These are phyloP conservation scores for Tetracentron sinense DNA, from an alignment of 164 flowering plant genomes.

Conservation along the genomic window DNA sequence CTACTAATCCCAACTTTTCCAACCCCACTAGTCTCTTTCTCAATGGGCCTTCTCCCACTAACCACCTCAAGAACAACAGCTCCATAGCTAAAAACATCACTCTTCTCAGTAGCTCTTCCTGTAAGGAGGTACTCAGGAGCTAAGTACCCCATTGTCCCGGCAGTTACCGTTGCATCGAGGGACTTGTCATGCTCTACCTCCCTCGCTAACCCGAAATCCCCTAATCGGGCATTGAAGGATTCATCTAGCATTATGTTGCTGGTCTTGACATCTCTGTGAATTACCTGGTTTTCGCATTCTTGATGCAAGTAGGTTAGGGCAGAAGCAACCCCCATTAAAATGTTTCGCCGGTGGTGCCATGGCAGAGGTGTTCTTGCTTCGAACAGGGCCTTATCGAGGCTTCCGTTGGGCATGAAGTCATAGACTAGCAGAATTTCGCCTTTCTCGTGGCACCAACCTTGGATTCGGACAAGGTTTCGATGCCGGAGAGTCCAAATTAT, in stretches of 20 bases:
- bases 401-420: conserved; percentile 86
- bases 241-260: conserved; percentile 92
- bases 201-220: conserved; percentile 85
- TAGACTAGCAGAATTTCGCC: conserved; percentile 87
- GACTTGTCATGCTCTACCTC: conserved; percentile 76
- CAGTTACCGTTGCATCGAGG: conserved; percentile 77
- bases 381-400: conserved; percentile 80
- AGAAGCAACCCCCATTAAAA: conserved; percentile 78
- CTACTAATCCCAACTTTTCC: conserved; percentile 24
- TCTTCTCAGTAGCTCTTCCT: conserved; percentile 79
- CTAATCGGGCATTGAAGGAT: conserved; percentile 68
- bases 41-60: conserved; percentile 81
- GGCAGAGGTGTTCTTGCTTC: conserved; percentile 52
- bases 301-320: conserved; percentile 85
- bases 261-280: conserved; percentile 80
- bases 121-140: conserved; percentile 85
- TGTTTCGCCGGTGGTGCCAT: conserved; percentile 60
- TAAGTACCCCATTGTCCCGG: conserved; percentile 96
- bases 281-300: conserved; percentile 84
- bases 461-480: conserved; percentile 73
- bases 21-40: conserved; percentile 33
- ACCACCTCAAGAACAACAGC: conserved; percentile 85
- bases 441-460: conserved; percentile 95
- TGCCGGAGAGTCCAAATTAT: conserved; percentile 93
- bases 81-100: conserved; percentile 89